Evolutionary conservation across 2,329 filamentous ascomycete genomes (phyloP).

Genomic region (Bertia moriformis): DNA sequence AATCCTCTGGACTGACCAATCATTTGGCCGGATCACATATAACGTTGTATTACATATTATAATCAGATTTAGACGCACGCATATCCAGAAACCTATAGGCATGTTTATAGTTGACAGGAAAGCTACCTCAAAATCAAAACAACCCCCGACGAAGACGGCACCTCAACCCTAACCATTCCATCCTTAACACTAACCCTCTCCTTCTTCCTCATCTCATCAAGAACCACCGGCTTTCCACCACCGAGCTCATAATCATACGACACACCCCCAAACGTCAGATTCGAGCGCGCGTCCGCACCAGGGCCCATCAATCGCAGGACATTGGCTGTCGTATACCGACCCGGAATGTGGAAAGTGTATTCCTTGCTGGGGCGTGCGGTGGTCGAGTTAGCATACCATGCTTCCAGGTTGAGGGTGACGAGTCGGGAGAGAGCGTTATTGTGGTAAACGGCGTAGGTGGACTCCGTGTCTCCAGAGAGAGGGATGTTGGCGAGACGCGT

Average conservation of each 20-base stretch:
- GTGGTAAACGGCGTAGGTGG: background rate
- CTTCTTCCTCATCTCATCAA: background rate
- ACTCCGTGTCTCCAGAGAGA: background rate
- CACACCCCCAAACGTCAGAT: background rate
- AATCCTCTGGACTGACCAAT: too few relatives aligned
- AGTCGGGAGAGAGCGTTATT: background rate
- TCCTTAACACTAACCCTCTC: background rate
- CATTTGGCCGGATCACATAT: too few relatives aligned
- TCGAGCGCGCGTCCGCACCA: background rate
- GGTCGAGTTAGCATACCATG: background rate
- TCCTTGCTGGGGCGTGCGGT: background rate
- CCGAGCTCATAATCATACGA: background rate
- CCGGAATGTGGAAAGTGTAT: background rate
- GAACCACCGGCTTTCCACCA: background rate
- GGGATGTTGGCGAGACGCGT: conserved; percentile 2
- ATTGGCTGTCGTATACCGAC: background rate
- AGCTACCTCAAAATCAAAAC: background rate
- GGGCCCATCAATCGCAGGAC: background rate
- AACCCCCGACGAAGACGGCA: background rate
- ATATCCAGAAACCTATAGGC: too few relatives aligned
- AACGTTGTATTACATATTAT: too few relatives aligned
- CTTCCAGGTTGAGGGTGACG: background rate
- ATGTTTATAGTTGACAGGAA: too few relatives aligned
- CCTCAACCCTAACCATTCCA: background rate
- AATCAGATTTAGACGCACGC: too few relatives aligned